Base-by-base conservation (phyloP, 2,329 filamentous ascomycete species). In the Dendrostoma leiphaemia region DNA sequence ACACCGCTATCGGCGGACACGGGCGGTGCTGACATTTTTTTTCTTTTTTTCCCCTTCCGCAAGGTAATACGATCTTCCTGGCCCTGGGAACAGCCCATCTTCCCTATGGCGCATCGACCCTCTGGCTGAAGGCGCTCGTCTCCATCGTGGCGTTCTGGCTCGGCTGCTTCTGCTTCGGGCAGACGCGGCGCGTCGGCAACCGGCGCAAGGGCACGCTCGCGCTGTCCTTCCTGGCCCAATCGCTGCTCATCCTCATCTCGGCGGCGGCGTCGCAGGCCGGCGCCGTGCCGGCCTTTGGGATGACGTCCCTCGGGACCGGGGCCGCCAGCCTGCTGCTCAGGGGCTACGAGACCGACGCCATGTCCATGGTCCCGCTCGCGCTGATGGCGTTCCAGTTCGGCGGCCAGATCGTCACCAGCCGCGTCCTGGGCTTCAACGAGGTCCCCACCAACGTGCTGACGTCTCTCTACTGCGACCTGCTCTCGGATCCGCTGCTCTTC, bases 51-150 rank as follows among this genome's bases (percentile, higher is more conserved):
- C 41, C 7, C 12, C 23, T 15, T 17, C 12, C n/a, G n/a, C n/a
- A n/a, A 69, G 82, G 82, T 35, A 86, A 86, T 67, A 85, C 83
- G 9, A 78, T 86, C 61, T 84, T 85, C 68, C 73, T 86, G 35
- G 82, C 79, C 17, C 78, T 86, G 21, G 82, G 81, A 52, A 77
- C 80, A 12, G 76, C 81, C 3, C 67, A 69, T 28, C 79, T 82
- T 44, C 81, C 79, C 3, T 64, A 71, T 19, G 71, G 70, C 54
- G 70, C 80, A 54, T 78, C 79, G 3, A 72, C 72, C 51, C 80
- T 77, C 34, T 65, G 61, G 61, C 57, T 63, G 10, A 61, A 60
- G 43, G 60, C 62, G 3, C 51, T 65, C 9, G 69, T 75, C 57
- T 84, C 82, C 50, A 79, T 83, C 59, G 66, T 63, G 53, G 72